These are phyloP conservation scores for Trichosanthes truncata DNA, from an alignment of 306 rosid genomes.

Conservation along the genomic window DNA sequence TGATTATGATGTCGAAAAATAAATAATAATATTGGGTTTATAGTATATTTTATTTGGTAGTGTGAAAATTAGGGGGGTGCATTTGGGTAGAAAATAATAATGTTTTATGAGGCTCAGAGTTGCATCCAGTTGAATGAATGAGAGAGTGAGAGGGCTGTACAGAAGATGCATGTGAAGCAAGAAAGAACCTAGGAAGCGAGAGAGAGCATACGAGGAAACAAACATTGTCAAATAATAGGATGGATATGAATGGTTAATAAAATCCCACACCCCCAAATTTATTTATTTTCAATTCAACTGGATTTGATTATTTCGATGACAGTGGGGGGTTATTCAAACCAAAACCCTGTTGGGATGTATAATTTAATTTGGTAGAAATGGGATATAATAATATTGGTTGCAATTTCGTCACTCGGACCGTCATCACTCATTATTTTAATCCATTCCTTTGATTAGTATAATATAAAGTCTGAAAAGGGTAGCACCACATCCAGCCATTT, in stretches of 20 bases:
- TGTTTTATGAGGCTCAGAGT: neutral
- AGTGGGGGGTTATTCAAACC: constrained; percentile 5
- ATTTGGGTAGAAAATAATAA: too few relatives aligned
- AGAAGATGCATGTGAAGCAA: constrained; percentile 7
- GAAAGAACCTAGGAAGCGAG: neutral
- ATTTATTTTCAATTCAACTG: neutral
- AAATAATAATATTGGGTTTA: too few relatives aligned
- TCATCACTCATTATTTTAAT: constrained; percentile 13
- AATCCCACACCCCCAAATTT: neutral
- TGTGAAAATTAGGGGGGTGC: too few relatives aligned
- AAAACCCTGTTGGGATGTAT: neutral
- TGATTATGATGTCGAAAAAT: too few relatives aligned
- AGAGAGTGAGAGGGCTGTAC: neutral
- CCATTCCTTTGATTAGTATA: neutral
- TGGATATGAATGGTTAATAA: neutral
- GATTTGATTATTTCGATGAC: neutral
- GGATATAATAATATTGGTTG: neutral
- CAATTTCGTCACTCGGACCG: constrained; percentile 12
- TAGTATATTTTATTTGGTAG: too few relatives aligned
- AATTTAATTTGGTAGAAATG: neutral
- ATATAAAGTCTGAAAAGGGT: neutral
- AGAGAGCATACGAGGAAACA: constrained; percentile 10
- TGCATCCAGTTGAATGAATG: neutral
- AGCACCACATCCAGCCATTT: neutral
- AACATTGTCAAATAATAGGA: neutral